phyloP scores from a whole-genome alignment of 1,284 basidiomycete species.

The Apiotrichum montevideense region DNA sequence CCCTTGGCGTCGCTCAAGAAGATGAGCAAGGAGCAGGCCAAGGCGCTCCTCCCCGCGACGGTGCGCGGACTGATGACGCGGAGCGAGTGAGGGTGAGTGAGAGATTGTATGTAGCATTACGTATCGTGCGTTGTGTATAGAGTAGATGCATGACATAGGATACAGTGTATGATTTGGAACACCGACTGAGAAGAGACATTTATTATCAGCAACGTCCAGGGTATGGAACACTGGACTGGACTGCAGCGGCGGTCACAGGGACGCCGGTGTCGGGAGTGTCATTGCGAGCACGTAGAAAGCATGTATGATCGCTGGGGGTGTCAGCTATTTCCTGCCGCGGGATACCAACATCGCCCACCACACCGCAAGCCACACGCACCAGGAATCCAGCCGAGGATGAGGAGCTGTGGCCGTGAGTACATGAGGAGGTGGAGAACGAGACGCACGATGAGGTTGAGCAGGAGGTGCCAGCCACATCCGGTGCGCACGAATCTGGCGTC shows the following conservation, averaged over 20 bases:
- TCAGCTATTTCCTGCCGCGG: too few relatives aligned
- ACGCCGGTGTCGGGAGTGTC: too few relatives aligned
- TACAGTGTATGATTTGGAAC: too few relatives aligned
- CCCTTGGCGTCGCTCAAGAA: constrained; percentile 39
- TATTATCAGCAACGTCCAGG: too few relatives aligned
- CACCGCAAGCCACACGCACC: not conserved
- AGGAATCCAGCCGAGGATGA: constrained; percentile 10
- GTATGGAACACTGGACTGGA: too few relatives aligned
- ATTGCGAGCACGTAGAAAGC: constrained; percentile 1
- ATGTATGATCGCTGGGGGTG: not conserved
- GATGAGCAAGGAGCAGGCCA: constrained; percentile 34
- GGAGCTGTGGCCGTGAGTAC: not conserved
- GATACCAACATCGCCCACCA: too few relatives aligned
- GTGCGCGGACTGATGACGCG: constrained; percentile 36
- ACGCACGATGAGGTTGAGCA: constrained; percentile 10
- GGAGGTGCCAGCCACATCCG: constrained; percentile 2
- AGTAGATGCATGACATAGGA: too few relatives aligned
- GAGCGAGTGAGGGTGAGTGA: not conserved
- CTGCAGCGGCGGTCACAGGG: too few relatives aligned
- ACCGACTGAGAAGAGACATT: too few relatives aligned
- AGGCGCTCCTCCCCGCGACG: constrained; percentile 31
- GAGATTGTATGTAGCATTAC: too few relatives aligned
- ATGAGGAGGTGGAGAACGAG: too few relatives aligned
- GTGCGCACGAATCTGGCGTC: constrained; percentile 2
- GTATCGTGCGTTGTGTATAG: too few relatives aligned